Evolutionary conservation across 345 rosid genomes (phyloP).

Genomic region (Clausena lansium): DNA sequence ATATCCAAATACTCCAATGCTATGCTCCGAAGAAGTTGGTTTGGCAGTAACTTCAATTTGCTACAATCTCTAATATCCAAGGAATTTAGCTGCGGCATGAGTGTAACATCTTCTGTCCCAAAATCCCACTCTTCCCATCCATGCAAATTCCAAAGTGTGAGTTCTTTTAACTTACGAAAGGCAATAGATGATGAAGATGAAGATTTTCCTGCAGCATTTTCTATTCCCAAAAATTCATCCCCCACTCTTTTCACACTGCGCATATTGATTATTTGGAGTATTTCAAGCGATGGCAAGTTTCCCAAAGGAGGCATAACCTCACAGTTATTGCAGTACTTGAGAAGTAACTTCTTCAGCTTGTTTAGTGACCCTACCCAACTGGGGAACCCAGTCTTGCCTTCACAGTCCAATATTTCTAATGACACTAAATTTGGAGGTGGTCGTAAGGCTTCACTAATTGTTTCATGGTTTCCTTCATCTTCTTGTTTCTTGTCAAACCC

Average conservation of each 20-base stretch:
- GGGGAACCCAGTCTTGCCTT: background rate
- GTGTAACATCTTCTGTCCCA: background rate
- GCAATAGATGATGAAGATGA: background rate
- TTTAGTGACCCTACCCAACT: background rate
- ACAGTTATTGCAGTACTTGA: background rate
- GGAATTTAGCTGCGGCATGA: background rate
- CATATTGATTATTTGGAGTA: accelerated
- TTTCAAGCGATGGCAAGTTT: background rate
- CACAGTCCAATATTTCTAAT: background rate
- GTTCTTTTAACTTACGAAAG: background rate
- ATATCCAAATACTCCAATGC: background rate
- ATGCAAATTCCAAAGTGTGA: accelerated
- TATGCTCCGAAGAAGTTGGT: background rate
- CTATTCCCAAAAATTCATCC: background rate
- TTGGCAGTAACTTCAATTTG: background rate
- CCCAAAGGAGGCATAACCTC: background rate
- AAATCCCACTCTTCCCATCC: background rate
- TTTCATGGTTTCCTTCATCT: background rate
- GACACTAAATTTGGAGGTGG: background rate
- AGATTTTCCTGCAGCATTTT: background rate
- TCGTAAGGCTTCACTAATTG: background rate
- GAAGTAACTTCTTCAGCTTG: background rate
- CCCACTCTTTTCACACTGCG: background rate
- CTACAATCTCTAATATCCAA: background rate
- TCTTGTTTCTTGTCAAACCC: background rate